Conservation (phyloP, 192 early-diverging fungal genomes). For the Geranomyces michiganensis region DNA sequence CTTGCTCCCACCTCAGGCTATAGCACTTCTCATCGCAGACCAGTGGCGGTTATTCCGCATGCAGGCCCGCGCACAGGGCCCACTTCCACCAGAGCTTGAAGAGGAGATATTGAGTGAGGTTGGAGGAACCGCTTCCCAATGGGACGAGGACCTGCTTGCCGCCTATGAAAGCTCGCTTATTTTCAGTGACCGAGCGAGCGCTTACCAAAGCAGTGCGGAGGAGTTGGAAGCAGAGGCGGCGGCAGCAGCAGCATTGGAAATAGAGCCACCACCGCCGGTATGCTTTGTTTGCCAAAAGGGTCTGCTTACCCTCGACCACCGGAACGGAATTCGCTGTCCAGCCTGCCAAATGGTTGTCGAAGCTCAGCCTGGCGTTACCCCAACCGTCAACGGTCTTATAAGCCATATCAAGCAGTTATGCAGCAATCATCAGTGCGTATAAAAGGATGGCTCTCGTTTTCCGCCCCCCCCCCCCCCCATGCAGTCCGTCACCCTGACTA, state of each 20-base stretch:
- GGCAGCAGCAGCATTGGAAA: too few relatives aligned
- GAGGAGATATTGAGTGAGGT: not conserved
- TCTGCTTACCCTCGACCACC: not conserved
- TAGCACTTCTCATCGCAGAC: too few relatives aligned
- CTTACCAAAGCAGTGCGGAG: not conserved
- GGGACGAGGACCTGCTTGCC: not conserved
- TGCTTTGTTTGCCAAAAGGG: conserved; percentile 6
- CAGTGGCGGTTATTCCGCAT: conserved; percentile 2
- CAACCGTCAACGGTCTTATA: too few relatives aligned
- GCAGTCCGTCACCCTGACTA: too few relatives aligned
- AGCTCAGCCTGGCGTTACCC: too few relatives aligned
- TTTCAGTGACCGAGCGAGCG: not conserved
- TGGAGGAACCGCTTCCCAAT: not conserved
- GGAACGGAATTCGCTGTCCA: not conserved
- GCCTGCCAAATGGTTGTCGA: too few relatives aligned
- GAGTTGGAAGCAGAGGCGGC: not conserved
- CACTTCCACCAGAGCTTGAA: conserved; percentile 4
- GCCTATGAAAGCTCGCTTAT: conserved; percentile 1
- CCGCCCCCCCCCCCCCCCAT: too few relatives aligned
- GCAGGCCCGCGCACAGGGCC: too few relatives aligned
- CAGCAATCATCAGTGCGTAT: too few relatives aligned
- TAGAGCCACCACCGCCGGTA: not conserved
- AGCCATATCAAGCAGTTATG: too few relatives aligned
- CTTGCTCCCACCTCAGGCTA: too few relatives aligned
- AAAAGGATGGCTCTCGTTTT: too few relatives aligned